phyloP scores from a whole-genome alignment of 139 green algal genomes.

The Tetradesmus obliquus region DNA sequence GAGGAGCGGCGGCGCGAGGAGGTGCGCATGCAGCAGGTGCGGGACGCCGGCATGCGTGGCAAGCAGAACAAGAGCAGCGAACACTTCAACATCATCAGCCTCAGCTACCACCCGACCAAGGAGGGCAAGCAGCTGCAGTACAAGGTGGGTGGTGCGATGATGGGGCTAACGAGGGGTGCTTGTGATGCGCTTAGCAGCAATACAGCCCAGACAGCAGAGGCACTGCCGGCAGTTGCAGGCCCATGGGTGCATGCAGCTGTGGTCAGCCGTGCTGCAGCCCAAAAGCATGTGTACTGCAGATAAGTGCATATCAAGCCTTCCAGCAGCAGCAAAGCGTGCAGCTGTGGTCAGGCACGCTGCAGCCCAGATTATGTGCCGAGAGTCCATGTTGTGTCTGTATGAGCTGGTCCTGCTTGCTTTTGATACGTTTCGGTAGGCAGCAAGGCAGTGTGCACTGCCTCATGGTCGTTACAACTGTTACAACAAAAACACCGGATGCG shows the following conservation, averaged over 20 bases:
- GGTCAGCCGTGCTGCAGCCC: neutral
- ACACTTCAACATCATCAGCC: slow-evolving; percentile 62
- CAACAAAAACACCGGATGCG: neutral
- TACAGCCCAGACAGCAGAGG: no score
- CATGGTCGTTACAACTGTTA: no score
- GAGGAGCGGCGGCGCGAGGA: slow-evolving; percentile 5
- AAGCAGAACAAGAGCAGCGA: slow-evolving; percentile 49
- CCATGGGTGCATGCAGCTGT: neutral
- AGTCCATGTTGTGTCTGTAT: no score
- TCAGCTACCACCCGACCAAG: slow-evolving; percentile 45
- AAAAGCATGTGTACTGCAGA: neutral
- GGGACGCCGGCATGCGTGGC: slow-evolving; percentile 16
- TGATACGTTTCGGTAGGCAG: no score
- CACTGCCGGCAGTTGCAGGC: neutral
- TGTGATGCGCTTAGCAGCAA: neutral
- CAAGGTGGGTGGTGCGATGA: slow-evolving; percentile 43
- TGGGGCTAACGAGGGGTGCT: neutral
- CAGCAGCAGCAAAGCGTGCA: no score
- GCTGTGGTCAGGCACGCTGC: no score
- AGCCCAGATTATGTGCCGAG: no score
- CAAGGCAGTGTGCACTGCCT: no score
- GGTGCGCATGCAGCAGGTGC: slow-evolving; percentile 12
- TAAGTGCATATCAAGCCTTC: no score
- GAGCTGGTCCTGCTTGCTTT: no score
- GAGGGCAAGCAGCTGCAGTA: slow-evolving; percentile 44